These are phyloP conservation scores for Corylus heterophylla DNA, from an alignment of 306 rosid genomes.

Conservation along the genomic window DNA sequence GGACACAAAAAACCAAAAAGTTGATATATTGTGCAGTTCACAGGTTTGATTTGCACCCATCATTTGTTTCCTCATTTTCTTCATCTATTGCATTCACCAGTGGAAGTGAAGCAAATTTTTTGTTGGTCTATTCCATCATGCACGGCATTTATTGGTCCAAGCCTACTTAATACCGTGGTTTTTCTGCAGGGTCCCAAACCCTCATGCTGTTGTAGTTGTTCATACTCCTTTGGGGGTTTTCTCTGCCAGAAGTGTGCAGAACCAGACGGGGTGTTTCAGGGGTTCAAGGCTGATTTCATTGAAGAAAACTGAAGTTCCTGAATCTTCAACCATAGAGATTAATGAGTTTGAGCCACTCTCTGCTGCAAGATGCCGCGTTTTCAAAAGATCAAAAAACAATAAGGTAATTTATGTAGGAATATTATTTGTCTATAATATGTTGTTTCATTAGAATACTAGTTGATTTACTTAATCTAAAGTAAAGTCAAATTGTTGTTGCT, in stretches of 20 bases:
- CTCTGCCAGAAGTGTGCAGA: conserved; percentile 69
- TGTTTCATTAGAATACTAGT: conserved; percentile 4
- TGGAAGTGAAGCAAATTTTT: neutral
- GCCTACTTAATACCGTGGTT: conserved; percentile 15
- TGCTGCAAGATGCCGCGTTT: conserved; percentile 75
- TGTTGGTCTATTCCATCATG: conserved; percentile 1
- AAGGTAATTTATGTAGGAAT: conserved; percentile 48
- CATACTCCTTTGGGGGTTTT: conserved; percentile 69
- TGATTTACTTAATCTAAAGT: conserved; percentile 21
- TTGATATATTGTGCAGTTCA: conserved; percentile 80
- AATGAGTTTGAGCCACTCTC: conserved; percentile 60
- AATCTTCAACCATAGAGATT: conserved; percentile 55
- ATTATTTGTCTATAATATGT: conserved; percentile 2
- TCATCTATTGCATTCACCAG: neutral
- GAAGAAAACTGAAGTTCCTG: conserved; percentile 56
- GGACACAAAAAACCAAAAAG: conserved; percentile 62
- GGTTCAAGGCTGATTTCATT: conserved; percentile 78
- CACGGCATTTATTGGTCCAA: conserved; percentile 7
- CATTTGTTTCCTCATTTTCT: conserved; percentile 4
- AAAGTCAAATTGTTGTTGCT: neutral
- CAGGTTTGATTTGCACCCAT: conserved; percentile 56
- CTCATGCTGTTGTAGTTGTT: conserved; percentile 74
- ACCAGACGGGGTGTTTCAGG: conserved; percentile 71
- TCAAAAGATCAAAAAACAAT: conserved; percentile 48
- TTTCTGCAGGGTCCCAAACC: conserved; percentile 63